Base-by-base conservation (phyloP, 1,284 basidiomycete species). In the Malassezia brasiliensis region DNA sequence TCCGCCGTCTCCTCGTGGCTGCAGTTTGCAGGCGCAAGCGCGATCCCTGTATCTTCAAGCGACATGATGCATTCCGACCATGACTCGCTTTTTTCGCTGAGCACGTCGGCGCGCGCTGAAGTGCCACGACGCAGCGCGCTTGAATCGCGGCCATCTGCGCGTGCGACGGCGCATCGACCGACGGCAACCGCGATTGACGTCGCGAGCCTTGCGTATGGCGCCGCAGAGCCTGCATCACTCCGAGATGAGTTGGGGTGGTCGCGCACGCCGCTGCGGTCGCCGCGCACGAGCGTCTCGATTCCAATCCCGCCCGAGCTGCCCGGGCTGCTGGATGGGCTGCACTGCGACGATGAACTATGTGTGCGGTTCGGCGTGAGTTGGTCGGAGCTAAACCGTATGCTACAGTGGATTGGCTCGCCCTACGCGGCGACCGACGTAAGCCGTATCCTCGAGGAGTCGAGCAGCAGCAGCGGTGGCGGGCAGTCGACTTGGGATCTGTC, bases 321-420 rank as follows among this genome's bases (percentile, higher is more conserved):
- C 20, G 65, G 78, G 5, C 75, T 87, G 53, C 78, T 94, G 11
- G 85, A 94, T 67, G 90, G 90, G 4, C 84, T 85, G 55, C 89
- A 90, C 76, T 86, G 90, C 74, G 85, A 88, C 1, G 91, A 96
- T 74, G 90, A 94, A 75, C 78, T 96, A 45, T 87, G 86, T 58
- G 85, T 87, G 17, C 79, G 73, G 47, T 90, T 90, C 66, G 83
- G 87, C 62, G 83, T 85, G 52, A 85, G 86, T 5, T 93, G 90
- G 90, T 82, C 83, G 5, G 77, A 85, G 58, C 77, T 96, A 50
- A 83, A 88, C 68, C 80, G 81, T 60, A 87, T 87, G 81, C 76
- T 96, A 44, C 77, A 79, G 6, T 73, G 77, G 20, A 81, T 83
- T 44, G 86, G 20, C 17, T 50, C 9, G 50, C 55, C 47, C 17